Evolutionary conservation across 352 stramenopile genomes (phyloP).

Genomic region (Halophytophthora polymorphica): DNA sequence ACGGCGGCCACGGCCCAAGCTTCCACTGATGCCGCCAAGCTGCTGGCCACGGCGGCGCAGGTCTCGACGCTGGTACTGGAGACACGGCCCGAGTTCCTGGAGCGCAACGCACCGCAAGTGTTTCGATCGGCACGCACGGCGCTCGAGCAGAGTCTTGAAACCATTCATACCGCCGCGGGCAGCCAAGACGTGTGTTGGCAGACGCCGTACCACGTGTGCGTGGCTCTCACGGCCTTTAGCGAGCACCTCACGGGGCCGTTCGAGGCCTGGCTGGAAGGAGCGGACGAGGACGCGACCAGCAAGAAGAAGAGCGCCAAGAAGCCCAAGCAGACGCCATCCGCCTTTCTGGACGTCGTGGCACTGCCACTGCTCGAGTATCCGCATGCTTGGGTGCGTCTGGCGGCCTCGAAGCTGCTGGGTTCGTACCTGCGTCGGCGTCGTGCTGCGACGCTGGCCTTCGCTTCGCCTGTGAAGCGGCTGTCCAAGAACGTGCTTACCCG

Average conservation of each 20-base stretch:
- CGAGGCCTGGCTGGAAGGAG: slow-evolving; percentile 55
- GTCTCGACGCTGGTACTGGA: slow-evolving; percentile 73
- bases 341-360: slow-evolving; percentile 48
- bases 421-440: slow-evolving; percentile 65
- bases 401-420: slow-evolving; percentile 49
- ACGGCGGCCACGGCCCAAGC: slow-evolving; percentile 30
- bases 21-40: slow-evolving; percentile 32
- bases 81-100: slow-evolving; percentile 71
- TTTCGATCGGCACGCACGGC: slow-evolving; percentile 33
- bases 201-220: slow-evolving; percentile 57
- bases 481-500: slow-evolving; percentile 13
- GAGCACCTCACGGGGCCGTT: slow-evolving; percentile 53
- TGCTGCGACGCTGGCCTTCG: slow-evolving; percentile 38
- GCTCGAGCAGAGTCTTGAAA: slow-evolving; percentile 31
- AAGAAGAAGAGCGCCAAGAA: no score
- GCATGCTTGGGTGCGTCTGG: slow-evolving; percentile 69
- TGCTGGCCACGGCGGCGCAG: slow-evolving; percentile 69
- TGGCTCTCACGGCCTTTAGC: slow-evolving; percentile 63
- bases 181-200: slow-evolving; percentile 56
- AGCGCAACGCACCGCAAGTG: slow-evolving; percentile 51
- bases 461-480: slow-evolving; percentile 28
- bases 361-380: slow-evolving; percentile 69
- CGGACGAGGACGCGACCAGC: background rate
- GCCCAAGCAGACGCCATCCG: slow-evolving; percentile 9
- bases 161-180: slow-evolving; percentile 44